Evolutionary conservation across 176 grass and related monocot genomes (phyloP), one percentile per base, ranked within the genome.

Genomic region (Oryza glaberrima): DNA sequence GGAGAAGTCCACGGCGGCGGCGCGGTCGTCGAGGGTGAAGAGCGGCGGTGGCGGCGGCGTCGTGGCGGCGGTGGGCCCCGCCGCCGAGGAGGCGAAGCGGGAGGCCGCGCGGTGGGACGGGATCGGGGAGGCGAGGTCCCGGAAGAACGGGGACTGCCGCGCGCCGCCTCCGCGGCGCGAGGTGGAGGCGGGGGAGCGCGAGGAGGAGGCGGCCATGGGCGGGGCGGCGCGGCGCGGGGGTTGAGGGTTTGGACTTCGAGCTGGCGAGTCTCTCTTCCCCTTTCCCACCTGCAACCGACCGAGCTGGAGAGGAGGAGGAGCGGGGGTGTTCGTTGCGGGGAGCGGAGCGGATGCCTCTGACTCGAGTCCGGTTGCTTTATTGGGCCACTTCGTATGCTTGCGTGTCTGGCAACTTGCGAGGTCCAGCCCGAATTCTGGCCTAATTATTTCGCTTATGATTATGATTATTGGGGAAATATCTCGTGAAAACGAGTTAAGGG

Each of bases 21-120:
- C 65, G 81, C 88, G 94, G 77, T 96, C 94, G 72, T 92, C 94
- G 13, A 97, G 91, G 67, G 92, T 94, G 80, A 94, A 97, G 28
- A 97, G 49, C 34, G 94, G 94, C 63, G 88, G 91, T 0, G 92
- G 92, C 14, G 91, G 91, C 69, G 81, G 84, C 9, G 88, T 75
- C 23, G 28, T 28, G 28, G 82, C 28, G 30, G 52, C 43, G 11
- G 76, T n/a, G 47, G 78, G 11, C 19, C 69, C 6, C 6, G 43
- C 65, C 26, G 30, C 30, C 30, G 30, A 32, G 30, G 79, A 61
- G 67, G 82, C 89, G 76, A 87, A 92, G 68, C 87, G 91, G 51
- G 86, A 84, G 69, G 52, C 77, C 35, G 48, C 89, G 76, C 88
- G 83, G 77, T 88, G 86, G 77, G 87, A 68, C 73, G 86, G 89